Percentiles rank a stretch among this genome's conserved stretches.
Conservation (phyloP, 768 basidiomycete species). For the Amanita rubescens region DNA sequence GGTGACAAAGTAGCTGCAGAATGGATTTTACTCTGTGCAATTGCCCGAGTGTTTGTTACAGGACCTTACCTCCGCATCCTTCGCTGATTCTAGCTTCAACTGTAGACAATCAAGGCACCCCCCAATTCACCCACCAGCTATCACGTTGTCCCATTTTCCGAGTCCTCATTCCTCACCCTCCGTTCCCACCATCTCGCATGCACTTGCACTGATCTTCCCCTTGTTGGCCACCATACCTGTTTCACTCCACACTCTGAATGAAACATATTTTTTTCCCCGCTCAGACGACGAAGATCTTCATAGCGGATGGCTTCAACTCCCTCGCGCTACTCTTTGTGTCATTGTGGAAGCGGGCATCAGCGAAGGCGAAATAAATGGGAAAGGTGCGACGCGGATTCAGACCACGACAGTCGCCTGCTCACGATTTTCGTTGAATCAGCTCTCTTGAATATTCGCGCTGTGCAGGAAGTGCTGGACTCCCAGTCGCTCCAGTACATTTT, state of each 20-base stretch:
- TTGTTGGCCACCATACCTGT: slow-evolving; percentile 48
- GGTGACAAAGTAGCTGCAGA: slow-evolving; percentile 67
- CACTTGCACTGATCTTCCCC: slow-evolving; percentile 56
- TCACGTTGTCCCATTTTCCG: slow-evolving; percentile 61
- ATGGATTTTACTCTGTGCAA: slow-evolving; percentile 58
- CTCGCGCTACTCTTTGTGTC: slow-evolving; percentile 49
- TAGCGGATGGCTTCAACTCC: slow-evolving; percentile 68
- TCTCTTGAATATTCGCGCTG: slow-evolving; percentile 50
- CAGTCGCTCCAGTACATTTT: slow-evolving; percentile 72
- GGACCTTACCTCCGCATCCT: slow-evolving; percentile 1
- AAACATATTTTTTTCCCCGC: slow-evolving; percentile 50
- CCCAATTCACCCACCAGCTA: slow-evolving; percentile 57
- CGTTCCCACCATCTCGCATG: slow-evolving; percentile 42
- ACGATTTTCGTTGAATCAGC: slow-evolving; percentile 33
- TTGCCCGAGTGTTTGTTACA: slow-evolving; percentile 55
- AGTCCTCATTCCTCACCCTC: slow-evolving; percentile 23
- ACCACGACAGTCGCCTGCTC: not conserved
- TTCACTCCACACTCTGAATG: slow-evolving; percentile 57
- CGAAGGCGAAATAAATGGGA: slow-evolving; percentile 60
- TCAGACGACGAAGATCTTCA: slow-evolving; percentile 66
- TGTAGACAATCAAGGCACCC: slow-evolving; percentile 60
- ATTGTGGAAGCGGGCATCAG: slow-evolving; percentile 60
- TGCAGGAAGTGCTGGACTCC: slow-evolving; percentile 54
- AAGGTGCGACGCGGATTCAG: slow-evolving; percentile 28
- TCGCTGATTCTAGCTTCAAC: slow-evolving; percentile 1